Evolutionary conservation across 2,329 filamentous ascomycete species (phyloP), one percentile per base, ranked within the genome.

Genomic region (Triangularia setosa): DNA sequence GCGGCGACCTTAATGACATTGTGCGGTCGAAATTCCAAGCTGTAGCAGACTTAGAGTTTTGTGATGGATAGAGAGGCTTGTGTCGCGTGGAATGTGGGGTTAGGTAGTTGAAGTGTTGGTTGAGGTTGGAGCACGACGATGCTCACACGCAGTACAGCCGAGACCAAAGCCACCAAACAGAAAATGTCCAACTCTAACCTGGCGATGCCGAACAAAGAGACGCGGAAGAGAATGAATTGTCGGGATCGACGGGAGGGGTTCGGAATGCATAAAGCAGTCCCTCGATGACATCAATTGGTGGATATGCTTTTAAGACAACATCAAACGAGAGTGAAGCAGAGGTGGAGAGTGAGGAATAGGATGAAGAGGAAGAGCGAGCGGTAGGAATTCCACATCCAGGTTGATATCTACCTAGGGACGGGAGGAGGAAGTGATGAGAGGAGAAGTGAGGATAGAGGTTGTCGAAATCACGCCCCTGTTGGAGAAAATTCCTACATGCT

Each of bases 1-100:
- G 69, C 21, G 78, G 72, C 8, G 73, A 72, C 58, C 69, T 69
- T 62, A 69, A 65, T 56, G 67, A 68, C 69, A 71, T 72, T 40
- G 6, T 48, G 33, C 61, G 53, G 48, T 56, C 24, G 25, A 25
- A 25, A 18, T 57, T 58, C 30, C 53, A 52, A 23, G 33, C 33
- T 30, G 56, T 61, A 30, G 16, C 25, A 56, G 59, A 54, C 25
- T 56, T 28, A 44, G 58, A 23, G 33, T 33, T 27, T 30, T 48
- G 40, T 28, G 27, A 30, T 53, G 55, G 24, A 23, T 1, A 27
- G 59, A 56, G 54, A 44, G 44, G 44, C 23, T 40, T 52, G 27
- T 27, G 16, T 24, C 25, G 24, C 1, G 53, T 56, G 25, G 44
- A 60, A 57, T 23, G 48, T 16, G 25, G 23, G 28, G 48, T 11